These are phyloP conservation scores for Xerocomellus dryophilus DNA, from an alignment of 768 basidiomycete species.

Conservation along the genomic window DNA sequence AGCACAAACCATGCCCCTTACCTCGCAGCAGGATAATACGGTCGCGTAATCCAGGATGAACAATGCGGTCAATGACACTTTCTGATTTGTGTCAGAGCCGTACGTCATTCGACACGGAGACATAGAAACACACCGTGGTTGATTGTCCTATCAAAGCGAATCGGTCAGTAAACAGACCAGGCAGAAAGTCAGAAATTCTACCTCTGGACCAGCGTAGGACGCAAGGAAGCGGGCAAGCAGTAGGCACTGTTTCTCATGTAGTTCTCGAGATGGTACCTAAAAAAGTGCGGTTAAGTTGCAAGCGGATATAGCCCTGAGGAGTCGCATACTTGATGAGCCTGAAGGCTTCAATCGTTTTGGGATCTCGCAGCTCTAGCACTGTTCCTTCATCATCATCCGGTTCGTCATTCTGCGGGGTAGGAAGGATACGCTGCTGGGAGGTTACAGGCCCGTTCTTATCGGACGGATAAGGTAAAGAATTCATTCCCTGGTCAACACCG, in stretches of 20 bases:
- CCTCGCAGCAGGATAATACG: slow-evolving; percentile 87
- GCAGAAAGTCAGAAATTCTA: slow-evolving; percentile 27
- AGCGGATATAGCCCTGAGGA: not conserved
- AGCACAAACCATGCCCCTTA: slow-evolving; percentile 29
- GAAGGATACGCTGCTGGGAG: slow-evolving; percentile 25
- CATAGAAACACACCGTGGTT: slow-evolving; percentile 65
- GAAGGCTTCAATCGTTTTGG: slow-evolving; percentile 73
- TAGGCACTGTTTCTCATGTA: slow-evolving; percentile 83
- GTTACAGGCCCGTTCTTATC: slow-evolving; percentile 26
- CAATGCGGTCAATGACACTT: slow-evolving; percentile 85
- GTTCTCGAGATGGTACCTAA: slow-evolving; percentile 88
- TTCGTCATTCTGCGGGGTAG: slow-evolving; percentile 37
- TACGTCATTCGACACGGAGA: not conserved
- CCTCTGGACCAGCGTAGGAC: slow-evolving; percentile 87
- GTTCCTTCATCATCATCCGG: slow-evolving; percentile 54
- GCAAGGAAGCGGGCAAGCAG: slow-evolving; percentile 81
- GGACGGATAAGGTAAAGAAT: slow-evolving; percentile 48
- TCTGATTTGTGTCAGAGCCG: slow-evolving; percentile 44
- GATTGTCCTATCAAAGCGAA: slow-evolving; percentile 53
- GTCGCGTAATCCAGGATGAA: slow-evolving; percentile 87
- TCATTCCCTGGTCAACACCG: slow-evolving; percentile 52
- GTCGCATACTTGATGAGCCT: slow-evolving; percentile 71
- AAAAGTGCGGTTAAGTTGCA: not conserved
- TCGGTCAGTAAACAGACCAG: slow-evolving; percentile 1
- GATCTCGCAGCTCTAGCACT: slow-evolving; percentile 41